Evolutionary conservation across 2,329 filamentous ascomycete species (phyloP).

Genomic region (Akanthomyces muscarius): DNA sequence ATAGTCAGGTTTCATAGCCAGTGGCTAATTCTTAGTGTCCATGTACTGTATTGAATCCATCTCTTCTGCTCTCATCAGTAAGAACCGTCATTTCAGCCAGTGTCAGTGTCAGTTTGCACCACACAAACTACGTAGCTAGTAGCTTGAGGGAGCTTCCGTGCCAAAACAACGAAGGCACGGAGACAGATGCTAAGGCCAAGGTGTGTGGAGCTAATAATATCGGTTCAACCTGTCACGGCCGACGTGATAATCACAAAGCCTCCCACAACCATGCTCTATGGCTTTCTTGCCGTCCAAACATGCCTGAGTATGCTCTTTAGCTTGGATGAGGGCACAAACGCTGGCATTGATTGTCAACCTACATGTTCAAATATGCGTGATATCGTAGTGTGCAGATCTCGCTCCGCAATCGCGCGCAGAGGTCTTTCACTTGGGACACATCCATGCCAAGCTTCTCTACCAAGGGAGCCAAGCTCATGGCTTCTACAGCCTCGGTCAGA

Average conservation of each 20-base stretch:
- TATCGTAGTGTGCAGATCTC: slow-evolving; percentile 55
- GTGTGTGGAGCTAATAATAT: too few species aligned
- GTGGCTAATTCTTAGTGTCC: too few species aligned
- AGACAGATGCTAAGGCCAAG: too few species aligned
- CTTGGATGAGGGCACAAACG: not conserved
- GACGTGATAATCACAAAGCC: not conserved
- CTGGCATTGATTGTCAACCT: slow-evolving; percentile 37
- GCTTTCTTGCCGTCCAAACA: not conserved
- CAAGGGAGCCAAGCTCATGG: slow-evolving; percentile 69
- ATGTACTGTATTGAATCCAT: too few species aligned
- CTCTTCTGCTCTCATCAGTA: too few species aligned
- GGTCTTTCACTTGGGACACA: slow-evolving; percentile 58
- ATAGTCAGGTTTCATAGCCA: too few species aligned
- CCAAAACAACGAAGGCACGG: too few species aligned
- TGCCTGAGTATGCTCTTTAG: not conserved
- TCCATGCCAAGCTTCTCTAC: slow-evolving; percentile 46
- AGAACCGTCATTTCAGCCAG: too few species aligned
- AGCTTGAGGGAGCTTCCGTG: too few species aligned
- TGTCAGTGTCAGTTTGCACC: too few species aligned
- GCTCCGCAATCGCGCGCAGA: slow-evolving; percentile 52
- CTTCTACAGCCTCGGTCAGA: slow-evolving; percentile 67
- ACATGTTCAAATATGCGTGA: slow-evolving; percentile 74
- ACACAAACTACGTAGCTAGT: too few species aligned
- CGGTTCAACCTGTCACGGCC: too few species aligned
- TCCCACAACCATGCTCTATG: not conserved